Evolutionary conservation across 1,139 yeast genomes (phyloP), one percentile per base, ranked within the genome.

Genomic region (Diutina siamensis): DNA sequence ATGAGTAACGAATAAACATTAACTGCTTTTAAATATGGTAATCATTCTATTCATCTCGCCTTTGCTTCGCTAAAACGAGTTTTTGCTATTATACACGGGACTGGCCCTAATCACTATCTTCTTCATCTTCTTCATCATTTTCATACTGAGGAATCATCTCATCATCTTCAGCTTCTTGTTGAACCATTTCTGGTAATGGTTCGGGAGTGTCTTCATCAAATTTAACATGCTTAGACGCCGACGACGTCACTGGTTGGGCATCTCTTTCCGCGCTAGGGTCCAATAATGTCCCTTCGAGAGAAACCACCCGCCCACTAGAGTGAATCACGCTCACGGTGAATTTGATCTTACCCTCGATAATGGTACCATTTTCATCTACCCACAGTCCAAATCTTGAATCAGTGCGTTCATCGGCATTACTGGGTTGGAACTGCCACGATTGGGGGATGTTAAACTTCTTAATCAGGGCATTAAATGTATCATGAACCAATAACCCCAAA

Each of bases 401-500:
- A 58, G 80, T 86, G 4, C 34, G 12, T 31, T 31, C 34, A 53
- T 81, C 87, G 22, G 71, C 78, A 57, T 87, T 94, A 54, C 72
- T 78, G 44, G 94, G 92, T 46, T 83, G 72, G 62, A 89, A 92
- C 33, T 68, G 67, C 98, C 98, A 92, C 46, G 71, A 76, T 38
- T 67, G 65, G 17, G 98, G 98, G 51, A 92, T 87, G 55, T 78
- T 79, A 59, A 75, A 82, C 61, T 85, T 80, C 62, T 85, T 86
- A 52, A 92, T 87, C 46, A 94, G 80, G 32, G 97, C 97, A 64
- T 92, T 94, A 68, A 92, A 92, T 1, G 95, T 86, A 63, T 92
- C 97, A 60, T 86, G 92, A 46, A 92, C 73, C 54, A 92, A 73
- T 52, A 92, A 70, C 50, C 97, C 97, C 57, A 94, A 82, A 59